phyloP scores from a whole-genome alignment of 2,329 filamentous ascomycete species.

The Chrysosporium keratinophilum region DNA sequence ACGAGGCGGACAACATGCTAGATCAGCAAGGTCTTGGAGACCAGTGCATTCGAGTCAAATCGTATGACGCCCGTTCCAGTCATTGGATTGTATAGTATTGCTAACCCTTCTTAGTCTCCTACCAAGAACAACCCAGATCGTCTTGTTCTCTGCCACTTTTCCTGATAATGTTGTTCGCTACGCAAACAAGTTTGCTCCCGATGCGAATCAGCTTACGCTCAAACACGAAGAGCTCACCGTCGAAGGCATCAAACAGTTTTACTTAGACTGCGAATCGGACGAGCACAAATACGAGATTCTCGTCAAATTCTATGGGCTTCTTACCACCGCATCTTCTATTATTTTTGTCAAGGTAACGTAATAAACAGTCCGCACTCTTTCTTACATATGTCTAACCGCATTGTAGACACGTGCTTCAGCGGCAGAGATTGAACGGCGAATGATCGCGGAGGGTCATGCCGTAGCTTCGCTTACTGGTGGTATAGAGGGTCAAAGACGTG shows the following conservation, averaged over 20 bases:
- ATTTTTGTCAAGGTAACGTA: constrained; percentile 78
- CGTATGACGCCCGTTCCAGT: constrained; percentile 42
- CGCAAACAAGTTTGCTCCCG: constrained; percentile 72
- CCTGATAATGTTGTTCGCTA: constrained; percentile 77
- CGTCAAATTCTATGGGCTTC: constrained; percentile 85
- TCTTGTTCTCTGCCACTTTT: constrained; percentile 93
- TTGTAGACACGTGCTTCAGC: constrained; percentile 73
- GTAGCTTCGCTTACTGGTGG: constrained; percentile 83
- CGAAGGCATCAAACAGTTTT: constrained; percentile 94
- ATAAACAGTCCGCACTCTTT: background rate
- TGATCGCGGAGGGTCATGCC: constrained; percentile 81
- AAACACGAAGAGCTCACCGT: constrained; percentile 88
- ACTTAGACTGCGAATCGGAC: constrained; percentile 79
- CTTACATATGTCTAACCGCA: background rate
- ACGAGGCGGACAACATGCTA: constrained; percentile 98
- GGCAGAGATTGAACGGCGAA: constrained; percentile 69
- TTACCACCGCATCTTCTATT: constrained; percentile 94
- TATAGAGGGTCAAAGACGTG: constrained; percentile 72
- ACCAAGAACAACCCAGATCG: constrained; percentile 65
- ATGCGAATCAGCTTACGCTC: constrained; percentile 76
- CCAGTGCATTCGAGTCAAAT: constrained; percentile 83
- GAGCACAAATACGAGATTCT: constrained; percentile 78
- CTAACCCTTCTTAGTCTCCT: constrained; percentile 50
- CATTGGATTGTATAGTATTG: constrained; percentile 13
- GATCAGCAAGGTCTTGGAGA: constrained; percentile 92